Evolutionary conservation across 2,329 filamentous ascomycete genomes (phyloP), one percentile per base, ranked within the genome.

Genomic region (Fonsecaea nubica): DNA sequence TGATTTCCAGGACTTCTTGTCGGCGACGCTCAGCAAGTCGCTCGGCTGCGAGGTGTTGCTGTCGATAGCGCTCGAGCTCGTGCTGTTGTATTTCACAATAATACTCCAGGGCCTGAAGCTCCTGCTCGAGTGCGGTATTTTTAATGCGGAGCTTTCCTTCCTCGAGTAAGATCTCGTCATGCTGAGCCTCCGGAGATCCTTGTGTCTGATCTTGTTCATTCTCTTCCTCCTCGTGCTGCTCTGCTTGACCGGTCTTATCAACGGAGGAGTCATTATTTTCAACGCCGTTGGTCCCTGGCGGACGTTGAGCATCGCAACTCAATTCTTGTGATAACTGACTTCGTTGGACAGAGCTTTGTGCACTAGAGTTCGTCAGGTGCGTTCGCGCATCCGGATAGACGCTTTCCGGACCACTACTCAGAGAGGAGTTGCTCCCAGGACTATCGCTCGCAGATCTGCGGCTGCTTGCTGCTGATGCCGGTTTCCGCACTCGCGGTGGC

Each of bases 381-480:
- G 21, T 12, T 12, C 7, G 25, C 8, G 15, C 42, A 21, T 61
- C 58, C 10, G 13, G 4, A 30, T 53, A 12, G n/a, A 54, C 48
- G 40, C 10, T 35, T 21, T 50, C 57, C 18, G 33, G 42, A 15
- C 13, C 40, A 50, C 45, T 50, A 3, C 45, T 13, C 25, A 12
- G 18, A 50, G 45, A 25, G 12, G 45, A 8, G 45, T 30, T 50
- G 21, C 45, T 25, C 3, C 2, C 3, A 15, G 50, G 52, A 18
- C 50, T 52, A 25, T 18, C 21, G 2, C 25, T 6, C 13, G 60
- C 25, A 18, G 54, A 58, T 32, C 30, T 32, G 30, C 50, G 63
- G 36, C 63, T 32, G 15, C 57, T 55, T 42, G 63, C 45, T 60
- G 62, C 42, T 57, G 42, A 60, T 18, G 36, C 53, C 36, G 65